Conservation (phyloP, 768 basidiomycete genomes). For the Russula virescens region DNA sequence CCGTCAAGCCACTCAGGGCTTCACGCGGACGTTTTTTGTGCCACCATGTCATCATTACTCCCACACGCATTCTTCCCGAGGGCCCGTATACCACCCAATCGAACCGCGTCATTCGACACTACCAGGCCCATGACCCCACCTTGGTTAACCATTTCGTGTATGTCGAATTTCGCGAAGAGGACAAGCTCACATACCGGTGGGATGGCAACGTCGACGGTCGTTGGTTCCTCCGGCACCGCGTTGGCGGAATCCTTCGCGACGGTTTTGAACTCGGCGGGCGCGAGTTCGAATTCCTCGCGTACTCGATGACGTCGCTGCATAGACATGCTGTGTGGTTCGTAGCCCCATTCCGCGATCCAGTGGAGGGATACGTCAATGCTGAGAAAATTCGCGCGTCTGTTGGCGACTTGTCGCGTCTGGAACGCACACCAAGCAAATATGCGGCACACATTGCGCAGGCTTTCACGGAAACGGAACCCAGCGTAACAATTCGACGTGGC, state of each 20-base stretch:
- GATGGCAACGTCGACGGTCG: slow-evolving; percentile 54
- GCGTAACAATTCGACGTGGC: slow-evolving; percentile 46
- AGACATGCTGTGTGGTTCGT: slow-evolving; percentile 82
- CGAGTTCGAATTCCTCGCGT: slow-evolving; percentile 72
- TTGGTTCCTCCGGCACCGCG: slow-evolving; percentile 39
- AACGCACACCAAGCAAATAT: slow-evolving; percentile 58
- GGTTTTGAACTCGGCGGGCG: slow-evolving; percentile 69
- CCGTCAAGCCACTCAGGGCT: slow-evolving; percentile 23
- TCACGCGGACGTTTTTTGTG: slow-evolving; percentile 50
- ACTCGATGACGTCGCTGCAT: slow-evolving; percentile 68
- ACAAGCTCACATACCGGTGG: slow-evolving; percentile 64
- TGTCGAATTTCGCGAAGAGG: slow-evolving; percentile 81
- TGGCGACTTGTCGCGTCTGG: slow-evolving; percentile 55
- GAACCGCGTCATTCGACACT: slow-evolving; percentile 73
- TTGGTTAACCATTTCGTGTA: slow-evolving; percentile 67
- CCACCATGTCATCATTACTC: slow-evolving; percentile 70
- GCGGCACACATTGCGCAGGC: slow-evolving; percentile 81
- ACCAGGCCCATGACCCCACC: slow-evolving; percentile 31
- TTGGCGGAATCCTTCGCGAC: slow-evolving; percentile 38
- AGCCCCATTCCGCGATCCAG: slow-evolving; percentile 48
- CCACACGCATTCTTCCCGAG: slow-evolving; percentile 66
- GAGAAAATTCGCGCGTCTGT: slow-evolving; percentile 52
- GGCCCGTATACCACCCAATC: slow-evolving; percentile 71
- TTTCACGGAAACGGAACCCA: slow-evolving; percentile 74
- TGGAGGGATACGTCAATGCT: slow-evolving; percentile 44